A percentile compares a stretch with the other conserved stretches of the same genome.
Evolutionary conservation across 768 basidiomycete species (phyloP).

Genomic region (Serendipita sp.): DNA sequence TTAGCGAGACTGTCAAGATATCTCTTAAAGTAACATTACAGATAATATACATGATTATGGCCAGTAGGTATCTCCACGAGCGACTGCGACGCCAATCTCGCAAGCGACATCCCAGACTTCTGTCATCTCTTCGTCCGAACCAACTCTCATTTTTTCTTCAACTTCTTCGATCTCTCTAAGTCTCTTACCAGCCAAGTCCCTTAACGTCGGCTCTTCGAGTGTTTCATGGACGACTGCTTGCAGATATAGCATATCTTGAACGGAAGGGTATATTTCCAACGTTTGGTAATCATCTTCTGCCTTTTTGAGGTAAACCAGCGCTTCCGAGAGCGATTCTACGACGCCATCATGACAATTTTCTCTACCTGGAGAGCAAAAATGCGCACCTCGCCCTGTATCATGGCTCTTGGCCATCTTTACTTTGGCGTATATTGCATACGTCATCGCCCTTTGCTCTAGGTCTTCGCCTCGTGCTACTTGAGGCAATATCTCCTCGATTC

Average conservation of each 20-base stretch:
- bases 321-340: slow-evolving; percentile 32
- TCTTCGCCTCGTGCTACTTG: slow-evolving; percentile 58
- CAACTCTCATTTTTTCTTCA: neutral
- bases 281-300: slow-evolving; percentile 50
- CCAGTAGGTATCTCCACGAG: slow-evolving; percentile 13
- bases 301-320: slow-evolving; percentile 40
- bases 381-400: slow-evolving; percentile 22
- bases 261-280: slow-evolving; percentile 42
- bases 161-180: slow-evolving; percentile 26
- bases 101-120: slow-evolving; percentile 43
- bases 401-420: slow-evolving; percentile 41
- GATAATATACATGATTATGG: neutral
- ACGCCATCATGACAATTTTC: slow-evolving; percentile 16
- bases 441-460: slow-evolving; percentile 59
- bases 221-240: slow-evolving; percentile 59
- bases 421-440: slow-evolving; percentile 56
- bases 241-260: slow-evolving; percentile 57
- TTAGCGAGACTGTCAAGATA: slow-evolving; percentile 43
- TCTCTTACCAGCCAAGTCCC: slow-evolving; percentile 42
- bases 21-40: neutral
- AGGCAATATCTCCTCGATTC: slow-evolving; percentile 68
- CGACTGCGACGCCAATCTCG: slow-evolving; percentile 41
- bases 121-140: slow-evolving; percentile 26
- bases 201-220: slow-evolving; percentile 35
- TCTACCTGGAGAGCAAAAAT: neutral